Percentiles rank a stretch among this genome's conserved stretches.
Conservation (phyloP, 352 stramenopile genomes). For the Phytophthora sp. region DNA sequence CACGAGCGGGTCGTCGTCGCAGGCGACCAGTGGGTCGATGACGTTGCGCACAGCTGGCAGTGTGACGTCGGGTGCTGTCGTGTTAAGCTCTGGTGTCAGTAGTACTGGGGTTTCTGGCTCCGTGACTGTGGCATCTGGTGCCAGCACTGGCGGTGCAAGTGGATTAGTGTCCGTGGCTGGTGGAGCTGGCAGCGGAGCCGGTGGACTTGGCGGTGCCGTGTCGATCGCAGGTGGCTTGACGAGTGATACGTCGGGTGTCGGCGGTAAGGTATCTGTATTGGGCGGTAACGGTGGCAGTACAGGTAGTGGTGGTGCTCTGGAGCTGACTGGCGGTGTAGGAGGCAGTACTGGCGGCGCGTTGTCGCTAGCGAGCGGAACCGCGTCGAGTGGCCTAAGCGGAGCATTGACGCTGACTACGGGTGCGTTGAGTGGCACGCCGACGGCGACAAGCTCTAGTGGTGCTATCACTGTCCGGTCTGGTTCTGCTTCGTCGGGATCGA, state of each 20-base stretch:
- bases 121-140: slow-evolving; percentile 4
- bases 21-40: slow-evolving; percentile 41
- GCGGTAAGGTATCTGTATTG: slow-evolving; percentile 2
- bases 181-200: neutral
- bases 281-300: slow-evolving; percentile 1
- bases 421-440: neutral
- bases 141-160: slow-evolving; percentile 12
- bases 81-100: slow-evolving; percentile 33
- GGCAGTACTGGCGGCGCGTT: slow-evolving; percentile 22
- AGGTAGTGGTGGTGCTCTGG: slow-evolving; percentile 4
- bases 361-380: slow-evolving; percentile 18
- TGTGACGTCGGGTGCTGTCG: slow-evolving; percentile 27
- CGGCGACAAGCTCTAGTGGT: slow-evolving; percentile 13
- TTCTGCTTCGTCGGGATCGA: neutral
- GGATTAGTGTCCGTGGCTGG: slow-evolving; percentile 3
- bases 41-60: slow-evolving; percentile 21
- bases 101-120: slow-evolving; percentile 14
- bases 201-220: slow-evolving; percentile 19
- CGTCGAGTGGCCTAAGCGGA: slow-evolving; percentile 1
- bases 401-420: slow-evolving; percentile 3
- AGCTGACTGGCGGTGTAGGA: slow-evolving; percentile 7
- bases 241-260: neutral
- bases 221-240: slow-evolving; percentile 25
- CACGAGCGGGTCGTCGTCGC: slow-evolving; percentile 11
- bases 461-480: slow-evolving; percentile 26